These are phyloP conservation scores for Starmerella bombicola DNA, from an alignment of 805 yeast species.

Conservation along the genomic window DNA sequence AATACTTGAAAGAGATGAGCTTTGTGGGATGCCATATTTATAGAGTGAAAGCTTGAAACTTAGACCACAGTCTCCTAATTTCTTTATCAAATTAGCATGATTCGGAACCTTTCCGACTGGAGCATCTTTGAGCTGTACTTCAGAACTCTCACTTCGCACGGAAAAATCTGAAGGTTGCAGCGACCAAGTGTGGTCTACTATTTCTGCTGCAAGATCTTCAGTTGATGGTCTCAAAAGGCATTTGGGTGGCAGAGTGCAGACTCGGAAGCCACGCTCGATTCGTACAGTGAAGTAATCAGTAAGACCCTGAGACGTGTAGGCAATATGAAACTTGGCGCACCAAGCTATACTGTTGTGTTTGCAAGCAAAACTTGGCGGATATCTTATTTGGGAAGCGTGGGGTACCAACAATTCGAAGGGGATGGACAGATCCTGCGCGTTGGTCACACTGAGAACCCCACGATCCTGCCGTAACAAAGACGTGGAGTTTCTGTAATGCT, in stretches of 20 bases:
- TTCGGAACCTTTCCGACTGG: too few relatives aligned
- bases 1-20: background rate
- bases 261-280: constrained; percentile 1
- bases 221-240: background rate
- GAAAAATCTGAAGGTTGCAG: background rate
- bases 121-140: background rate
- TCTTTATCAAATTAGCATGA: too few relatives aligned
- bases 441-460: background rate
- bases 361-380: constrained; percentile 12
- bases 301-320: background rate
- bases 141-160: background rate
- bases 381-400: background rate
- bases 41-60: background rate
- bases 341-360: constrained; percentile 9
- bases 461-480: background rate
- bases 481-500: constrained; percentile 7
- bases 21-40: background rate
- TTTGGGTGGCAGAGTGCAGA: constrained; percentile 3
- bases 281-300: background rate
- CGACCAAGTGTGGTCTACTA: background rate
- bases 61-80: background rate
- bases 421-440: background rate
- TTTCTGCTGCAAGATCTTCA: background rate
- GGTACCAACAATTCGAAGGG: constrained; percentile 6
- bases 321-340: constrained; percentile 7